Base-by-base conservation (phyloP, 495 filamentous ascomycete genomes). In the Mycothermus thermophilus region DNA sequence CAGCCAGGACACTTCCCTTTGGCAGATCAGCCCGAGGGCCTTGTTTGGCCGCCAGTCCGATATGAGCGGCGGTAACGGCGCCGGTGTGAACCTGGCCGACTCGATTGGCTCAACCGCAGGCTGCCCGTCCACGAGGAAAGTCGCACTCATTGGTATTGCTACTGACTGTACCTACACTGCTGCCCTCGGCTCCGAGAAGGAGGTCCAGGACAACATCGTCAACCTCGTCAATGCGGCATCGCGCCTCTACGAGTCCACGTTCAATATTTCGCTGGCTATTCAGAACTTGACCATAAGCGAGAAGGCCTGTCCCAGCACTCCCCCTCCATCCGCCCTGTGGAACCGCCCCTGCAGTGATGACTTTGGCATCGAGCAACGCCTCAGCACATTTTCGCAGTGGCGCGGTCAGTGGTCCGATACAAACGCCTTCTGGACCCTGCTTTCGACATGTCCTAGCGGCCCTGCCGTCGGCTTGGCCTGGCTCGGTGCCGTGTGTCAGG, bases 181-280 rank as follows among this genome's bases (percentile, higher is more conserved):
- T 1, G 61, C 65, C 12, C 93, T 96, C 50, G 64, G 68, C 20
- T 67, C 63, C 10, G 66, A 70, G 13, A 67, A 74, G 12, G 57
- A 66, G 3, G 72, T 77, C 2, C 64, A 70, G 30, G 32, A 66
- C 21, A 92, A 87, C 54, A 63, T 97, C 32, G 87, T 97, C 54
- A 70, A 63, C 30, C 67, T 81, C 47, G 78, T 97, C 42, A 94
- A 93, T 60, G 65, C 74, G 12, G 90, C 90, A 10, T 96, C 90
- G 3, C 71, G 67, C 35, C 57, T 93, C 3, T 97, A 82, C 46
- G 92, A 97, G 59, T 71, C 66, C 35, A 79, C 80, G 4, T 96
- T 97, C 69, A 95, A 94, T 48, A 83, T 97, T 44, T 82, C 84
- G 0, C 72, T 97, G 16, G 90, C 85, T 27, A 69, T 97, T 35